A percentile compares a stretch with the other conserved stretches of the same genome.
phyloP scores from a whole-genome alignment of 2,329 filamentous ascomycete species.

The Massarina eburnea region DNA sequence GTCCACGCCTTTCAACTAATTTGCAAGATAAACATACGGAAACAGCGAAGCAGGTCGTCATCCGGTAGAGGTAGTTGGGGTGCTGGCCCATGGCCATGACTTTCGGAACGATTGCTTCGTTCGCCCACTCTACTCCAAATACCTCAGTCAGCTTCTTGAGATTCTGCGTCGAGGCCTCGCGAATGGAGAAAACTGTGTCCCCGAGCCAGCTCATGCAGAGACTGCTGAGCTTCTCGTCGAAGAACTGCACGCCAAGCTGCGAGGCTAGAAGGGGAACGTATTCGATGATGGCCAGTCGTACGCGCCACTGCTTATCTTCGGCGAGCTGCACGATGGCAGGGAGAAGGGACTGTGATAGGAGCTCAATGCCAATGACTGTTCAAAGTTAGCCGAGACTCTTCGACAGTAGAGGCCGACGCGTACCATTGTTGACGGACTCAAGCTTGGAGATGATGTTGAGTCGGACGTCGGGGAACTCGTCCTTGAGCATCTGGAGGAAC shows the following conservation, averaged over 20 bases:
- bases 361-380: constrained; percentile 92
- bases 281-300: constrained; percentile 96
- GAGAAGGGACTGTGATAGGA: constrained; percentile 92
- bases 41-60: constrained; percentile 99
- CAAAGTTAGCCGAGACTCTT: constrained; percentile 11
- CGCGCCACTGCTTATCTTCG: constrained; percentile 99
- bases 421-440: constrained; percentile 94
- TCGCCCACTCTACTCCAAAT: constrained; percentile 97
- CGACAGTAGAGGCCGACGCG: constrained; percentile 19
- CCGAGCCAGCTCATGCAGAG: constrained; percentile 99
- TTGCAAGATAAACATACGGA: constrained; percentile 66
- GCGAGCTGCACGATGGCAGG: constrained; percentile 96
- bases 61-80: constrained; percentile 97
- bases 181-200: constrained; percentile 97
- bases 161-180: constrained; percentile 95
- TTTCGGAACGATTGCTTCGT: constrained; percentile 95
- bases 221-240: constrained; percentile 93
- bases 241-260: constrained; percentile 95
- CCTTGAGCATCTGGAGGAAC: constrained; percentile 99
- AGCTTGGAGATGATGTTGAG: constrained; percentile 99
- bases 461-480: constrained; percentile 96
- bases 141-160: constrained; percentile 98
- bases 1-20: constrained; percentile 3
- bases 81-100: constrained; percentile 98
- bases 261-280: constrained; percentile 96